phyloP scores from a whole-genome alignment of 257 asterid species.

The Solanum lycopersicoides region DNA sequence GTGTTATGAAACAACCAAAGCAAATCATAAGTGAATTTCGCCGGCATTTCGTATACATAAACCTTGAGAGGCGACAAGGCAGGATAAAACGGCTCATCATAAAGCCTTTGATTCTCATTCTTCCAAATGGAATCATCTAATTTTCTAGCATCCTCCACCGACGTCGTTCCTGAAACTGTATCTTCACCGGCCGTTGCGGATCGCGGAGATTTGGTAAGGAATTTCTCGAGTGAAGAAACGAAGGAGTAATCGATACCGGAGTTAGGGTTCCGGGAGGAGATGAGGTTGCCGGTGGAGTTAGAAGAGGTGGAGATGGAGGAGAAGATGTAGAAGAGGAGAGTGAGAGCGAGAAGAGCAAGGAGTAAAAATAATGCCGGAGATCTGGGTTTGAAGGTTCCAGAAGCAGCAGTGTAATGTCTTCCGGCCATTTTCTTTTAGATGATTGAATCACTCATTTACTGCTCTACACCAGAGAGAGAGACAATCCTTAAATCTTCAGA shows the following conservation, averaged over 20 bases:
- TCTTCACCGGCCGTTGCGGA: slow-evolving; percentile 21
- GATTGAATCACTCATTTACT: neutral
- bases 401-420: slow-evolving; percentile 24
- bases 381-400: slow-evolving; percentile 26
- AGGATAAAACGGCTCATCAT: slow-evolving; percentile 16
- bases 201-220: slow-evolving; percentile 33
- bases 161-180: slow-evolving; percentile 19
- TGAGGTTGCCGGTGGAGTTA: slow-evolving; percentile 5
- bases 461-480: neutral
- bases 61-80: slow-evolving; percentile 41
- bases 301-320: slow-evolving; percentile 35
- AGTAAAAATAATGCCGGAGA: slow-evolving; percentile 30
- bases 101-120: slow-evolving; percentile 45
- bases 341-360: slow-evolving; percentile 31
- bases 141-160: slow-evolving; percentile 24
- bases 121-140: slow-evolving; percentile 52
- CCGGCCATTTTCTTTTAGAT: slow-evolving; percentile 48
- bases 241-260: slow-evolving; percentile 60
- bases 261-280: slow-evolving; percentile 24
- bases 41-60: slow-evolving; percentile 85
- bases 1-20: slow-evolving; percentile 62
- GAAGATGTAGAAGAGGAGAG: slow-evolving; percentile 41
- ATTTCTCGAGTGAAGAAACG: slow-evolving; percentile 67
- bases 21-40: slow-evolving; percentile 85
- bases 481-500: neutral